phyloP scores from a whole-genome alignment of 805 yeast genomes.

The Candida pseudoglaebosa region DNA sequence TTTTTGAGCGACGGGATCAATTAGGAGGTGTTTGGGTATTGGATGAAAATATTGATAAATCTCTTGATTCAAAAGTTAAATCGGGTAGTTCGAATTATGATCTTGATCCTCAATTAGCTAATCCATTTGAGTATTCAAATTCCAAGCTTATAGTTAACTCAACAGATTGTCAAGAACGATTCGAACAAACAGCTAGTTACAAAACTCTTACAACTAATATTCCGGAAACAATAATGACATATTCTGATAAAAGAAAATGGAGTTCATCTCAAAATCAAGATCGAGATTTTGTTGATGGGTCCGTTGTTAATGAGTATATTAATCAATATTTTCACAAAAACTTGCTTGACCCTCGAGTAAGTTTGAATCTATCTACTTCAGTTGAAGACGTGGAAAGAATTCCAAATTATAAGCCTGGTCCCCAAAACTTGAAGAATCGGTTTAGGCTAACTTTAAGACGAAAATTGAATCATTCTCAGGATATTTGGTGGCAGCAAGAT shows the following conservation, averaged over 20 bases:
- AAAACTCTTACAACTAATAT: conserved; percentile 34
- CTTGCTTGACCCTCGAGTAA: conserved; percentile 14
- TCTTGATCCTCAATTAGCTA: conserved; percentile 26
- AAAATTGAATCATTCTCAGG: conserved; percentile 15
- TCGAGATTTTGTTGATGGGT: conserved; percentile 23
- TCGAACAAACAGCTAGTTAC: conserved; percentile 28
- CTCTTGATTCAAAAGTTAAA: conserved; percentile 17
- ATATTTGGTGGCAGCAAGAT: conserved; percentile 33
- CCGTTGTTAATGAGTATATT: conserved; percentile 24
- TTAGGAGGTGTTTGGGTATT: conserved; percentile 44
- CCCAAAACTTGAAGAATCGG: conserved; percentile 10
- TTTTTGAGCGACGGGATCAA: conserved; percentile 36
- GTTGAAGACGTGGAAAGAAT: conserved; percentile 34
- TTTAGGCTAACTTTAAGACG: conserved; percentile 20
- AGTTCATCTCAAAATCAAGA: conserved; percentile 18
- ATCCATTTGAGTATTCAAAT: conserved; percentile 18
- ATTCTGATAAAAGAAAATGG: conserved; percentile 38
- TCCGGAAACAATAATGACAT: conserved; percentile 44
- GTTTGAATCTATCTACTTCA: conserved; percentile 27
- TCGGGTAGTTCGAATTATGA: conserved; percentile 18
- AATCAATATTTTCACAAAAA: conserved; percentile 22
- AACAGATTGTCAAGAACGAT: conserved; percentile 22
- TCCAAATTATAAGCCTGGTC: conserved; percentile 1
- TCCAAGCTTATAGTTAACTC: conserved; percentile 10
- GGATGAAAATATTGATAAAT: conserved; percentile 19